Evolutionary conservation across 139 green algal genomes (phyloP), one percentile per base, ranked within the genome.

Genomic region (Micractinium sp.): DNA sequence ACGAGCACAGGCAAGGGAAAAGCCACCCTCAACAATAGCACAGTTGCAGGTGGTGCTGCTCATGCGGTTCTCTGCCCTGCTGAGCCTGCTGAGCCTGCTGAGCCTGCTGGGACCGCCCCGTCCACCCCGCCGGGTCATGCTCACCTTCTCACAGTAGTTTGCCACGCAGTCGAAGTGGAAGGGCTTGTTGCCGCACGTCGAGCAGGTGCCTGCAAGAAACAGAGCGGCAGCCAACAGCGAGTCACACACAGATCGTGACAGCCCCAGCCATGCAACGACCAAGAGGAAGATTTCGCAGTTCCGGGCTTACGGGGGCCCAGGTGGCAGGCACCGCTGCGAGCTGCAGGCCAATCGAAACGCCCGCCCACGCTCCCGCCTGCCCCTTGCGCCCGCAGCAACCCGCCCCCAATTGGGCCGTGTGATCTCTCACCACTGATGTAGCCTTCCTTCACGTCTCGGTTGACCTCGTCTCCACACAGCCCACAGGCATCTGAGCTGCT

Each of bases 141-240:
- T 23, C 74, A 84, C 78, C 29, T 67, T 66, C 29, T 84, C 78
- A 15, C 38, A 0, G 12, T 84, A 67, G 29, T 39, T 29, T 15
- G 78, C 53, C 41, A 84, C 78, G 29, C 78, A 84, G 0, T 84
- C 41, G 35, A 84, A 84, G 41, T 63, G 56, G 41, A 84, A 84
- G 29, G 13, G 47, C 13, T 47, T 47, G 25, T 31, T 38, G 78
- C 78, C 78, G 29, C 78, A 84, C 29, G 53, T 84, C 41, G 41
- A 67, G 78, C 78, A 84, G 12, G 78, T 84, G 29, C 78, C 78
- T 84, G 78, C 39, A 20, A 47, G 35, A 41, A 27, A 20, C 41
- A 47, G 41, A 33, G 20, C 2, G 5, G 76, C 2, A 33, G 38
- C 2, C 56, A 1, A 35, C 75, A n/a, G 27, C 35, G 35, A 12